phyloP scores from a whole-genome alignment of 2,329 filamentous ascomycete species.

The Aspergillus arachidicola region DNA sequence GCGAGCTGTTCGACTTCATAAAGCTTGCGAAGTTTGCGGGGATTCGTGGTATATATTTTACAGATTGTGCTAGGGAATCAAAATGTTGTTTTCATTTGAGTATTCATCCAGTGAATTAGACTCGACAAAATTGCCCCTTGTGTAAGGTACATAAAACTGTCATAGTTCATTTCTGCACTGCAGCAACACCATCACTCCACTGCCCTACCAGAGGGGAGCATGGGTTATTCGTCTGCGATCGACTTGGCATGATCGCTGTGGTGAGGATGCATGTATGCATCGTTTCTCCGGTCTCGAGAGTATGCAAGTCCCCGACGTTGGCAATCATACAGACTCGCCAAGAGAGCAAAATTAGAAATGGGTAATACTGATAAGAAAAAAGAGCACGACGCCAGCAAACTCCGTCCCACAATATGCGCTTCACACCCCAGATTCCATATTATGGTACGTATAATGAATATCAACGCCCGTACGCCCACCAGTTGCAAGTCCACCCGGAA shows the following conservation, averaged over 20 bases:
- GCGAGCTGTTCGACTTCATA: not conserved
- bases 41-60: not conserved
- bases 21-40: not conserved
- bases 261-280: not conserved
- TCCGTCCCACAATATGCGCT: not conserved
- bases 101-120: not conserved
- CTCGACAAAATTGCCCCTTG: not conserved
- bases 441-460: slow-evolving; percentile 2
- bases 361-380: not conserved
- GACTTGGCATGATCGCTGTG: not conserved
- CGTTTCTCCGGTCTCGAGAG: not conserved
- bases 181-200: not conserved
- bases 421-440: not conserved
- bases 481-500: not conserved
- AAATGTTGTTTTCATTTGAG: not conserved
- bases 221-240: not conserved
- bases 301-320: not conserved
- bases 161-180: not conserved
- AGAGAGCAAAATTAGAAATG: not conserved
- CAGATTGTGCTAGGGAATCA: not conserved
- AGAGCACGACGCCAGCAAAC: not conserved
- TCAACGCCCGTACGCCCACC: slow-evolving; percentile 5
- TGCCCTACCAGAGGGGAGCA: not conserved
- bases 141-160: not conserved
- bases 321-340: not conserved